Base-by-base conservation (phyloP, 1,139 yeast species). In the Keqinozyma sinolaborantium region DNA sequence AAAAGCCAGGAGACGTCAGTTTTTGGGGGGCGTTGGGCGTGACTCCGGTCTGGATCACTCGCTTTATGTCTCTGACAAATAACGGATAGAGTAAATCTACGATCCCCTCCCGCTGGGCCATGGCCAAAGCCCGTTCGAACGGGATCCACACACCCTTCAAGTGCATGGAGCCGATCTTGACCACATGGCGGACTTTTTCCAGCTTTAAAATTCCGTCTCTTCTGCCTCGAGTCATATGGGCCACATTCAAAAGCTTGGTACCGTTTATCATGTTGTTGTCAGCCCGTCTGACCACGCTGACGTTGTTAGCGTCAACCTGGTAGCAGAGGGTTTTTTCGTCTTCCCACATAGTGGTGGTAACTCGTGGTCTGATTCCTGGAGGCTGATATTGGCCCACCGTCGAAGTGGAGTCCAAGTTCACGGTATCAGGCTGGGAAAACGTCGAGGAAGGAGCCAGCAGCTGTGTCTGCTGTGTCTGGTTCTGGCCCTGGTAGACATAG, bases 131-230 rank as follows among this genome's bases (percentile, higher is more conserved):
- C 33, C 97, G 71, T 45, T 90, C 97, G 56, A 88, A 88, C 1
- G 97, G 97, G 43, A 90, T 88, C 97, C 97, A 90, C 29, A 90
- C 97, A 32, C 98, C 98, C 61, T 90, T 90, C 50, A 90, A 70
- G 56, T 90, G 95, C 97, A 90, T 90, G 13, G 95, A 85, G 8
- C 98, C 98, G 44, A 90, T 86, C 60, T 90, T 90, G 35, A 90
- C 96, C 30, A 92, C 97, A 55, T 87, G 94, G 30, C 97, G 71
- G 25, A 79, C 77, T 54, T 87, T 85, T 57, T 90, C 97, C 39
- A 85, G 79, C 63, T 90, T 90, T 41, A 90, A 58, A 15, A 74
- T 70, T 7, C 80, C 79, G 44, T 74, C 80, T 32, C 80, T 50
- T 32, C 77, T 56, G 3, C 81, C 81, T 36, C 81, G 52, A 3